These are phyloP conservation scores for Rauvolfia tetraphylla DNA, from an alignment of 257 asterid genomes.

Conservation along the genomic window DNA sequence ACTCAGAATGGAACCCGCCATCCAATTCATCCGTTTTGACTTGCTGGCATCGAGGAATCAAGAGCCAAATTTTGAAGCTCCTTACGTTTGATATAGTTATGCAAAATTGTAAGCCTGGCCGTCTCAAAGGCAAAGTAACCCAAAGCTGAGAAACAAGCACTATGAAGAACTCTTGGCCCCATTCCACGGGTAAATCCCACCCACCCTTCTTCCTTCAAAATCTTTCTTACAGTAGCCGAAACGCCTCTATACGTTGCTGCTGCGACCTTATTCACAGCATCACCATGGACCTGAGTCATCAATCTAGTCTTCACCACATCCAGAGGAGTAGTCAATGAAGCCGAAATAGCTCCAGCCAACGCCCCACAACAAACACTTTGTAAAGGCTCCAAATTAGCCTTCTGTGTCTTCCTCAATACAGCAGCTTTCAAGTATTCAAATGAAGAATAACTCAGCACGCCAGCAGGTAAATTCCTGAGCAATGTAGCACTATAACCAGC, in stretches of 20 bases:
- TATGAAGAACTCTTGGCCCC: conserved; percentile 91
- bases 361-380: conserved; percentile 96
- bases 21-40: conserved; percentile 23
- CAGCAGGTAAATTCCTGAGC: conserved; percentile 92
- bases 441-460: conserved; percentile 89
- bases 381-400: conserved; percentile 62
- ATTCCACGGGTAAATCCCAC: conserved; percentile 90
- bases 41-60: conserved; percentile 14
- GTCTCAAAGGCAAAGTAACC: conserved; percentile 98
- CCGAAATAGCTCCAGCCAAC: conserved; percentile 91
- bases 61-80: conserved; percentile 42
- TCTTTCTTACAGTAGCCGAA: conserved; percentile 59
- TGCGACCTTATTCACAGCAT: conserved; percentile 56
- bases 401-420: conserved; percentile 47
- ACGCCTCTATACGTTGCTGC: conserved; percentile 64
- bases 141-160: conserved; percentile 91
- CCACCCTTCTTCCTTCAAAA: conserved; percentile 89
- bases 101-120: conserved; percentile 72
- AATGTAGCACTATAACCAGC: conserved; percentile 94
- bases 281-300: conserved; percentile 86
- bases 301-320: conserved; percentile 95
- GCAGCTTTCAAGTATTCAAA: conserved; percentile 92
- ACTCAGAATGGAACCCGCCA: neutral
- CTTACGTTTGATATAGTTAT: conserved; percentile 58
- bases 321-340: conserved; percentile 89